These are phyloP conservation scores for Zymoseptoria tritici DNA, from an alignment of 2,329 filamentous ascomycete genomes.

Conservation along the genomic window DNA sequence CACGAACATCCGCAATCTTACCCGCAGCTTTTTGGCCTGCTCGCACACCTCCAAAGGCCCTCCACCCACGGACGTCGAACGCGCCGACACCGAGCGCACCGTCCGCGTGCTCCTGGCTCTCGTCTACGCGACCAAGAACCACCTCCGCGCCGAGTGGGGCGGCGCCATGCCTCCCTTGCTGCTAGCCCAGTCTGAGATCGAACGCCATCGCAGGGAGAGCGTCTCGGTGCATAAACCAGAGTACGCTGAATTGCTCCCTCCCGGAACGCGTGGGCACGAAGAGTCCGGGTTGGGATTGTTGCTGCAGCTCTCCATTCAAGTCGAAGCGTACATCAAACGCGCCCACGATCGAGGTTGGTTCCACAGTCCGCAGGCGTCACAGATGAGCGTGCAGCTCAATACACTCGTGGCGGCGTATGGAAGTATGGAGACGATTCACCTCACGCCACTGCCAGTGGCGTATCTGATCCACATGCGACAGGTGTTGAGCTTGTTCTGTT, in stretches of 20 bases:
- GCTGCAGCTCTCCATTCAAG: slow-evolving; percentile 52
- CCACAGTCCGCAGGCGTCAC: slow-evolving; percentile 50
- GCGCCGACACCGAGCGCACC: slow-evolving; percentile 51
- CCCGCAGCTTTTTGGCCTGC: slow-evolving; percentile 48
- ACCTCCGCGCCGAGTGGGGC: slow-evolving; percentile 56
- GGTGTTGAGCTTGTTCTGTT: slow-evolving; percentile 54
- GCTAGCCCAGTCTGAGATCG: slow-evolving; percentile 16
- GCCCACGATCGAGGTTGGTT: slow-evolving; percentile 52
- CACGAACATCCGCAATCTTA: slow-evolving; percentile 54
- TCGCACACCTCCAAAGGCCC: slow-evolving; percentile 26
- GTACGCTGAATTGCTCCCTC: slow-evolving; percentile 29
- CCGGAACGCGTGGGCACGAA: slow-evolving; percentile 39
- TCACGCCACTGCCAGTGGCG: slow-evolving; percentile 58
- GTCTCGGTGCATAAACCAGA: slow-evolving; percentile 27
- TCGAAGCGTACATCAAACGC: slow-evolving; percentile 54
- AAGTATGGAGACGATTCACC: slow-evolving; percentile 57
- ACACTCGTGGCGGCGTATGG: slow-evolving; percentile 52
- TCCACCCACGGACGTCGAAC: slow-evolving; percentile 37
- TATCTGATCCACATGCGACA: slow-evolving; percentile 60
- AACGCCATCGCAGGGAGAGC: slow-evolving; percentile 22
- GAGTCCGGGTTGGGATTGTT: slow-evolving; percentile 53
- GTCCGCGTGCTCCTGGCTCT: slow-evolving; percentile 54
- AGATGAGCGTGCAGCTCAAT: slow-evolving; percentile 53
- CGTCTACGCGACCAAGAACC: slow-evolving; percentile 57
- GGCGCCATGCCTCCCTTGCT: slow-evolving; percentile 32